Conservation (phyloP, 2,329 filamentous ascomycete genomes). For the Penicillium sclerotigenum region DNA sequence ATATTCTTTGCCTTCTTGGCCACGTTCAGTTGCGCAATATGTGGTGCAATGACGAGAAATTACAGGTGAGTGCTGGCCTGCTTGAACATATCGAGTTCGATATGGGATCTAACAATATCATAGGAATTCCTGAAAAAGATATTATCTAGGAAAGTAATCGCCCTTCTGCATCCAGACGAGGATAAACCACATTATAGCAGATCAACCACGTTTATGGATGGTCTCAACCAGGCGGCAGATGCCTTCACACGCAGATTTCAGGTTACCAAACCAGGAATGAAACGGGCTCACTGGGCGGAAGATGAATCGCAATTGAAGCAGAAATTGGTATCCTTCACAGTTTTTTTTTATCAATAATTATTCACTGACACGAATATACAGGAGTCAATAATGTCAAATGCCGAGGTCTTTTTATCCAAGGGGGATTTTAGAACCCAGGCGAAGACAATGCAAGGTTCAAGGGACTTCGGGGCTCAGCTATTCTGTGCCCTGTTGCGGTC, state of each 20-base stretch:
- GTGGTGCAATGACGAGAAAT: constrained; percentile 77
- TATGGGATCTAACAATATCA: constrained; percentile 15
- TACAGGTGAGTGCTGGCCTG: constrained; percentile 52
- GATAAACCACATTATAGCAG: constrained; percentile 70
- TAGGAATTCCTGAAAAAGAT: constrained; percentile 57
- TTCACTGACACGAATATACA: constrained; percentile 20
- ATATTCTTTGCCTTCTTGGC: constrained; percentile 76
- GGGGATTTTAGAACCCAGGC: constrained; percentile 72
- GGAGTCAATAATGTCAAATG: constrained; percentile 60
- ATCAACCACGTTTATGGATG: constrained; percentile 73
- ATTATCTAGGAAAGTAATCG: constrained; percentile 62
- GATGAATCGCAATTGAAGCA: constrained; percentile 58
- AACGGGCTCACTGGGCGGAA: constrained; percentile 72
- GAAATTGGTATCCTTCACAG: constrained; percentile 41
- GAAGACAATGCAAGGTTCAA: constrained; percentile 68
- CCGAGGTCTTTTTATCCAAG: constrained; percentile 66
- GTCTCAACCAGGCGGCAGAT: constrained; percentile 65
- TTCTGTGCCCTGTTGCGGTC: constrained; percentile 83
- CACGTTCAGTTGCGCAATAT: constrained; percentile 75
- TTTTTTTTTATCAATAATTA: constrained; percentile 7
- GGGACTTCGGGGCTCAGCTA: constrained; percentile 84
- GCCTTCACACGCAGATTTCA: constrained; percentile 68
- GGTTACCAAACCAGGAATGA: constrained; percentile 68
- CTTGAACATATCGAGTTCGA: background rate
- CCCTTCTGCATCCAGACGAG: constrained; percentile 65